Conservation (phyloP, 1,139 yeast genomes). For the Debaryomyces udenii region DNA sequence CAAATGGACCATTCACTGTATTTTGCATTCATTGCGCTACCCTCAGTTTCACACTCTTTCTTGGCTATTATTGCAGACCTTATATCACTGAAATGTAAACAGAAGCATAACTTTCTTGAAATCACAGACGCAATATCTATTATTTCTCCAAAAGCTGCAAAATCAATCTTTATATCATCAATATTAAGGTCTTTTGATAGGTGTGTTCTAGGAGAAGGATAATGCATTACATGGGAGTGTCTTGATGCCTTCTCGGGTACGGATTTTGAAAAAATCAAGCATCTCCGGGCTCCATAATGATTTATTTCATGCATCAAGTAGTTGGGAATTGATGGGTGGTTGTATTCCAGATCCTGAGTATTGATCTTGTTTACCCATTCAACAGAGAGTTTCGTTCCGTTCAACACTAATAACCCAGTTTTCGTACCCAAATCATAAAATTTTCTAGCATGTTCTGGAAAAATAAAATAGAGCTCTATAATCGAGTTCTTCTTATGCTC, state of each 20-base stretch:
- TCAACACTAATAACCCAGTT: constrained; percentile 58
- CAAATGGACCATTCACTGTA: constrained; percentile 64
- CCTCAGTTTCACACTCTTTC: constrained; percentile 37
- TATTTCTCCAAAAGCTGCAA: constrained; percentile 59
- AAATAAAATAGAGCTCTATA: constrained; percentile 58
- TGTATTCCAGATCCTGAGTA: constrained; percentile 26
- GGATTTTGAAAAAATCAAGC: constrained; percentile 34
- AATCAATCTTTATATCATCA: constrained; percentile 47
- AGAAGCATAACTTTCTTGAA: constrained; percentile 64
- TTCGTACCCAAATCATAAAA: constrained; percentile 59
- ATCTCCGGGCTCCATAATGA: constrained; percentile 36
- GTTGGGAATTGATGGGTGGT: constrained; percentile 35
- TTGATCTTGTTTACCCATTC: constrained; percentile 37
- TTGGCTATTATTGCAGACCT: constrained; percentile 68
- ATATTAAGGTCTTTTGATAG: constrained; percentile 33
- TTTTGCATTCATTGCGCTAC: constrained; percentile 44
- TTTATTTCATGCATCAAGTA: constrained; percentile 32
- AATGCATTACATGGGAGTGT: constrained; percentile 26
- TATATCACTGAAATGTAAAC: constrained; percentile 65
- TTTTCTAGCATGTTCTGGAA: constrained; percentile 54
- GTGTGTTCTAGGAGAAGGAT: constrained; percentile 38
- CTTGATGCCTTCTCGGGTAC: constrained; percentile 27
- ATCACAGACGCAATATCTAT: constrained; percentile 68
- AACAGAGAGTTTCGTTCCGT: constrained; percentile 55
- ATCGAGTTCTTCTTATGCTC: constrained; percentile 17